Percentiles rank a stretch among this genome's conserved stretches.
phyloP scores from a whole-genome alignment of 177 flowering plant species.

The Vitis hybrid region DNA sequence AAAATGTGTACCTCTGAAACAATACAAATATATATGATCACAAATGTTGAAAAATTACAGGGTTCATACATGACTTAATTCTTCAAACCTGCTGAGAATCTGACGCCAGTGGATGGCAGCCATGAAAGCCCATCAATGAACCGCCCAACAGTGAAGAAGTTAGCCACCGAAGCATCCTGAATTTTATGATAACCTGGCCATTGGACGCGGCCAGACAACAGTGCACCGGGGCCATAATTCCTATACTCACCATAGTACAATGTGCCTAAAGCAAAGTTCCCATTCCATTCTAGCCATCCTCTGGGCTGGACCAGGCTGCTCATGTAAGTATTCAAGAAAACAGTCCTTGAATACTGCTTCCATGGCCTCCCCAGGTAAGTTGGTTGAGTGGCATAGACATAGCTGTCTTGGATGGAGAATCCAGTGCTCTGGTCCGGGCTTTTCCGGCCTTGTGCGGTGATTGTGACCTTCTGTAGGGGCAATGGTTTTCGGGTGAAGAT shows the following conservation, averaged over 20 bases:
- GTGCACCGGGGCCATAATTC: conserved; percentile 79
- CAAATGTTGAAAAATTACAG: background rate
- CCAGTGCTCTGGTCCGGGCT: conserved; percentile 80
- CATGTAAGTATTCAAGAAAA: conserved; percentile 73
- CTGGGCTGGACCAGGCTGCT: conserved; percentile 61
- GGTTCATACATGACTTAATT: conserved; percentile 17
- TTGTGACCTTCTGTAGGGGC: conserved; percentile 67
- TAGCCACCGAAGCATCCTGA: conserved; percentile 47
- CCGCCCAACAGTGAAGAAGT: conserved; percentile 54
- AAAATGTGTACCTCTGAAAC: background rate
- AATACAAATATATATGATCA: background rate
- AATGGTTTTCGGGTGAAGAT: conserved; percentile 69
- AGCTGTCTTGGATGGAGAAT: conserved; percentile 63
- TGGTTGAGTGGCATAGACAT: conserved; percentile 51
- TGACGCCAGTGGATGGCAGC: conserved; percentile 82
- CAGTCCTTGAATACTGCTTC: conserved; percentile 82
- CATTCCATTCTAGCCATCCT: conserved; percentile 95
- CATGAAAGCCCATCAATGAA: conserved; percentile 79
- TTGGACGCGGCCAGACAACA: conserved; percentile 51
- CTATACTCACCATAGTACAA: conserved; percentile 84
- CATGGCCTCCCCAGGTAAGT: conserved; percentile 91
- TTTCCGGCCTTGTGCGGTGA: conserved; percentile 88
- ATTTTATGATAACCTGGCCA: conserved; percentile 85
- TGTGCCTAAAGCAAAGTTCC: conserved; percentile 61
- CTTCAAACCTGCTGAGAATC: conserved; percentile 58